These are phyloP conservation scores for Dictyostelium discoideum DNA, from an alignment of 78 protist species.

Conservation along the genomic window DNA sequence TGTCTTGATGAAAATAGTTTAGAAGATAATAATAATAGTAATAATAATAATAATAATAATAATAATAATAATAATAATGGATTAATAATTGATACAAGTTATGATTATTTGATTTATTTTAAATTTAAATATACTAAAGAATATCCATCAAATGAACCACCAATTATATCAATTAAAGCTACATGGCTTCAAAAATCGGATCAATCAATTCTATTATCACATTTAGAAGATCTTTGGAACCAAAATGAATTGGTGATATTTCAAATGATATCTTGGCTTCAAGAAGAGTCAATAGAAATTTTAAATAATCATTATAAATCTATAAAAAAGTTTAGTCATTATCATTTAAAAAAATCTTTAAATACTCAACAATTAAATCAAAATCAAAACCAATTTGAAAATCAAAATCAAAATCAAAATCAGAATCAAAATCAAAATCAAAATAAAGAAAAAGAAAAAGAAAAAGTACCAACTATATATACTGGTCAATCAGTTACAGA, in stretches of 20 bases:
- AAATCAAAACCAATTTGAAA: not conserved
- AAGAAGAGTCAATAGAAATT: not conserved
- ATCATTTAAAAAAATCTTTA: not conserved
- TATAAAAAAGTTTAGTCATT: not conserved
- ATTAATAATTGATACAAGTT: not conserved
- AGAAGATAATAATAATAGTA: not conserved
- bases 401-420: not conserved
- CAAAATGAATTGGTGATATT: constrained; percentile 29
- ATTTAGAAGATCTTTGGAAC: constrained; percentile 1
- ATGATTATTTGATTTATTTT: constrained; percentile 39
- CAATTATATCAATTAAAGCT: constrained; percentile 7
- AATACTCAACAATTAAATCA: not conserved
- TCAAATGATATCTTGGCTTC: constrained; percentile 41
- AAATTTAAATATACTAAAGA: not conserved
- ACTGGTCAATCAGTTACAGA: constrained; percentile 50
- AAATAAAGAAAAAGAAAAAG: not conserved
- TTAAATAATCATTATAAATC: constrained; percentile 1
- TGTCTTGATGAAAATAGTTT: not conserved
- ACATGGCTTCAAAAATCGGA: constrained; percentile 10
- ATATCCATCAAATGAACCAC: constrained; percentile 46
- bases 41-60: not conserved
- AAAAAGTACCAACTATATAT: constrained; percentile 55
- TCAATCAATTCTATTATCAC: not conserved
- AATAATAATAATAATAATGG: not conserved
- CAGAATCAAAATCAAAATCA: not conserved